Evolutionary conservation across 2,329 filamentous ascomycete genomes (phyloP), one percentile per base, ranked within the genome.

Genomic region (Chrysoporthe austroafricana): DNA sequence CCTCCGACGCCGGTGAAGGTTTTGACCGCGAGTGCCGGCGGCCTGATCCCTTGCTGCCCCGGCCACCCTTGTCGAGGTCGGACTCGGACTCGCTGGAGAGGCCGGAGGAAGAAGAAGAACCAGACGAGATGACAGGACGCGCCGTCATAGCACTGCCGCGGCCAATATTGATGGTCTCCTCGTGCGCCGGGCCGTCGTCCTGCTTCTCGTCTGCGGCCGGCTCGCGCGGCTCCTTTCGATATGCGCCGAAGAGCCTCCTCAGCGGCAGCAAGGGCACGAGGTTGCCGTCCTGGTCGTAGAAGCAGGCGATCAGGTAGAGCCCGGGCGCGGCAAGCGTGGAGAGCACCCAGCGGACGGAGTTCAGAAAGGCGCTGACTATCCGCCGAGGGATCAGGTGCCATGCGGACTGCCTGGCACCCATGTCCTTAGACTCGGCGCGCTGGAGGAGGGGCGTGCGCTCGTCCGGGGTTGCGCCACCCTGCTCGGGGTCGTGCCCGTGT

Each of bases 241-340:
- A 79, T 44, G 79, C 72, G 62, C 85, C 84, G 70, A 88, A 85
- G 36, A 95, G 82, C 74, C 86, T 90, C 75, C 86, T 86, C 56
- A 96, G 79, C 68, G 93, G 94, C 61, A 89, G 81, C 68, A 96
- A 80, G n/a, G 93, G 88, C 64, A 93, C 91, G 77, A 97, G 97
- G 62, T 84, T 84, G 62, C 93, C 93, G 67, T 91, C 82, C 58
- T 93, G 89, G 75, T 96, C 90, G 80, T 92, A 95, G 73, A 98
- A 91, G 76, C 87, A 94, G 71, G 92, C 90, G 69, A 94, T 88
- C 66, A 97, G 80, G 79, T 95, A 97, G 62, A 94, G 86, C 21
- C 90, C 92, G 1, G 95, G 95, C 32, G 91, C 89, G 36, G 91
- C 87, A 69, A 98, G 81, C 16, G 92, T 92, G 62, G 91, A 90